These are phyloP conservation scores for Aciculoconidium aculeatum DNA, from an alignment of 805 yeast species.

Conservation along the genomic window DNA sequence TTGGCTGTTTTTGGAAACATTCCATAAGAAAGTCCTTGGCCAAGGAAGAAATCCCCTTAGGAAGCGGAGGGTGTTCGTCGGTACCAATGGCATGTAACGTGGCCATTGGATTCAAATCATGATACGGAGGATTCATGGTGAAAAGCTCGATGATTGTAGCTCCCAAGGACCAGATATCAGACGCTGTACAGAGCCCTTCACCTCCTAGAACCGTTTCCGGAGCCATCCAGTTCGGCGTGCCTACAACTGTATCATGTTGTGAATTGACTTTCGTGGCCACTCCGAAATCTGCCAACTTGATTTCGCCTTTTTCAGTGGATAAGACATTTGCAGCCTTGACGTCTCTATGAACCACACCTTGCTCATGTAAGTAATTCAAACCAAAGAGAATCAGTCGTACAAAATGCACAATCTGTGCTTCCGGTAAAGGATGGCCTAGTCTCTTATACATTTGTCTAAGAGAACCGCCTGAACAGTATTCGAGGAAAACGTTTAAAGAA, in stretches of 20 bases:
- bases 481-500: slow-evolving; percentile 55
- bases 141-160: slow-evolving; percentile 88
- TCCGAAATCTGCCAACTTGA: slow-evolving; percentile 92
- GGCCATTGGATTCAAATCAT: slow-evolving; percentile 67
- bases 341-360: slow-evolving; percentile 78
- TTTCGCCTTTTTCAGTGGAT: slow-evolving; percentile 56
- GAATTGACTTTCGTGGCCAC: slow-evolving; percentile 65
- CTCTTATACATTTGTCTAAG: slow-evolving; percentile 46
- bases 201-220: slow-evolving; percentile 83
- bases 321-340: slow-evolving; percentile 90
- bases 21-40: slow-evolving; percentile 54
- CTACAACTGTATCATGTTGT: slow-evolving; percentile 47
- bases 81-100: slow-evolving; percentile 81
- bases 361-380: slow-evolving; percentile 58
- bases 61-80: slow-evolving; percentile 66
- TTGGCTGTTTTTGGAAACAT: slow-evolving; percentile 71
- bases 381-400: slow-evolving; percentile 55
- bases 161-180: slow-evolving; percentile 92
- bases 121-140: slow-evolving; percentile 85
- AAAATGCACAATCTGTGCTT: slow-evolving; percentile 43
- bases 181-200: slow-evolving; percentile 80
- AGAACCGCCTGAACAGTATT: slow-evolving; percentile 60
- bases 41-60: slow-evolving; percentile 39
- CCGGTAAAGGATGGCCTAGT: slow-evolving; percentile 50
- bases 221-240: slow-evolving; percentile 99